Evolutionary conservation across 306 rosid genomes (phyloP).

Genomic region (Cicer yamashitae): DNA sequence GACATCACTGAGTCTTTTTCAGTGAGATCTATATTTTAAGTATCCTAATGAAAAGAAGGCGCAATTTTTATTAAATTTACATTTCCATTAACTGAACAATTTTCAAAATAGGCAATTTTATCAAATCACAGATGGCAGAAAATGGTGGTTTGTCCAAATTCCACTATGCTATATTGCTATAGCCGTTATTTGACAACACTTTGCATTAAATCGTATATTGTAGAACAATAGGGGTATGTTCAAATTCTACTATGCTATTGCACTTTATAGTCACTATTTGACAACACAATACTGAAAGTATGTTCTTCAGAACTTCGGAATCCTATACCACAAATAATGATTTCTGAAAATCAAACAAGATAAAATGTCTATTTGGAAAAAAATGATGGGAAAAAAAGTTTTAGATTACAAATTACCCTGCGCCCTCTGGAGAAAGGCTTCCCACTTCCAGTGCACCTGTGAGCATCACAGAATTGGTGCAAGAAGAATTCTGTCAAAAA

Average conservation of each 20-base stretch:
- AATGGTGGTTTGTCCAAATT: too few relatives aligned
- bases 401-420: conserved; percentile 54
- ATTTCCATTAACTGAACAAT: conserved; percentile 7
- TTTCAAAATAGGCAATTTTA: background rate
- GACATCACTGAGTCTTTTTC: background rate
- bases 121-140: too few relatives aligned
- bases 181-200: too few relatives aligned
- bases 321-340: conserved; percentile 37
- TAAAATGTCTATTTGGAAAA: background rate
- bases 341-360: conserved; percentile 28
- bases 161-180: too few relatives aligned
- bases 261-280: too few relatives aligned
- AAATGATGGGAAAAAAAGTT: background rate
- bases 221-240: too few relatives aligned
- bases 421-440: conserved; percentile 80
- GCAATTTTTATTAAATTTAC: background rate
- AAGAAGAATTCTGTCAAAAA: conserved; percentile 68
- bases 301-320: conserved; percentile 3
- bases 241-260: too few relatives aligned
- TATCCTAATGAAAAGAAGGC: conserved; percentile 12
- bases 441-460: conserved; percentile 61
- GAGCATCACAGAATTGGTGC: conserved; percentile 84
- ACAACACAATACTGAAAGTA: background rate
- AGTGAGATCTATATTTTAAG: conserved; percentile 17
- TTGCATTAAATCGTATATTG: too few relatives aligned